phyloP scores from a whole-genome alignment of 179 eudicot species.

The Heliamphora pulchella region DNA sequence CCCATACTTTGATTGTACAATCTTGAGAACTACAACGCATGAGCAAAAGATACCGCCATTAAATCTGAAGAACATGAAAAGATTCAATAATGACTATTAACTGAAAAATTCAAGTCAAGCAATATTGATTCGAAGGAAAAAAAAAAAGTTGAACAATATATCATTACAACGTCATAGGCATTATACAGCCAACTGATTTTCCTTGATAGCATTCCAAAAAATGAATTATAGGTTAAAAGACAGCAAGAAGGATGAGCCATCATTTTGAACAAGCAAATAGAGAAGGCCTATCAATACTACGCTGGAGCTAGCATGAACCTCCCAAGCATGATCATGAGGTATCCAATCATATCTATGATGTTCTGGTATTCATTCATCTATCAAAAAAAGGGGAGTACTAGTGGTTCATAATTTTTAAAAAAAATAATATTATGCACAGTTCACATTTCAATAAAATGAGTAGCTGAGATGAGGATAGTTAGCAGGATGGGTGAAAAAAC shows the following conservation, averaged over 20 bases:
- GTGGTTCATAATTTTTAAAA: too few species aligned
- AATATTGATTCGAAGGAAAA: neutral
- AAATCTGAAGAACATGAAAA: slow-evolving; percentile 9
- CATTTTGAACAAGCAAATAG: neutral
- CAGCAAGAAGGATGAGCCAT: neutral
- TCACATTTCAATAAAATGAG: too few species aligned
- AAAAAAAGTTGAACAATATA: too few species aligned
- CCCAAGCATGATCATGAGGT: neutral
- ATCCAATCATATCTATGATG: too few species aligned
- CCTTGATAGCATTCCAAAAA: neutral
- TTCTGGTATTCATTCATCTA: too few species aligned
- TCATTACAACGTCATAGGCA: neutral
- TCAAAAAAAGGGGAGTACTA: too few species aligned
- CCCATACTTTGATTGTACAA: slow-evolving; percentile 94
- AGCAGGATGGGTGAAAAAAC: too few species aligned
- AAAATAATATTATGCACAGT: too few species aligned
- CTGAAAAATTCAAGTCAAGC: neutral
- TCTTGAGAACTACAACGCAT: slow-evolving; percentile 72
- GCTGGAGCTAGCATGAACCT: neutral
- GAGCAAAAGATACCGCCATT: slow-evolving; percentile 14
- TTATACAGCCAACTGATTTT: neutral
- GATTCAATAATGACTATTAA: neutral
- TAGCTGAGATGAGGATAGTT: too few species aligned
- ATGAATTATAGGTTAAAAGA: neutral
- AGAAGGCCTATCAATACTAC: neutral